Percentiles rank a stretch among this genome's conserved stretches.
phyloP scores from a whole-genome alignment of 192 early-diverging fungal genomes.

The Linnemannia hyalina region DNA sequence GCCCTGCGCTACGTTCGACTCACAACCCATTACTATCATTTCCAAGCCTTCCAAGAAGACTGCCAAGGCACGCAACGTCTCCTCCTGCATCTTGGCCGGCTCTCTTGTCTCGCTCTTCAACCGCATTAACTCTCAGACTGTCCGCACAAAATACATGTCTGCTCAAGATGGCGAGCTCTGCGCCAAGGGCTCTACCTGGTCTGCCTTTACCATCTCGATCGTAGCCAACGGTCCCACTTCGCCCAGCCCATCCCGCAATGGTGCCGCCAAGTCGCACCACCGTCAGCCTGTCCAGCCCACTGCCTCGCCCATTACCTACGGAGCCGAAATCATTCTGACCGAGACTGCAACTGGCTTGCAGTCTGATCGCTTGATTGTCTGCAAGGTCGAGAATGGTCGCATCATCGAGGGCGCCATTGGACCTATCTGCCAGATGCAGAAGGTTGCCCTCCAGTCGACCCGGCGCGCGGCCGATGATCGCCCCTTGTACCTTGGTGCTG shows the following conservation, averaged over 20 bases:
- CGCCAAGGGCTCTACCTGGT: conserved; percentile 72
- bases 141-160: conserved; percentile 87
- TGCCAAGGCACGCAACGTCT: conserved; percentile 83
- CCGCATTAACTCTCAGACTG: conserved; percentile 92
- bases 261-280: conserved; percentile 37
- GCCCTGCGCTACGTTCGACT: conserved; percentile 74
- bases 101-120: conserved; percentile 89
- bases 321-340: conserved; percentile 78
- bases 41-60: conserved; percentile 96
- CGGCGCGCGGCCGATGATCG: conserved; percentile 39
- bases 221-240: conserved; percentile 44
- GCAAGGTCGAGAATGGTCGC: conserved; percentile 83
- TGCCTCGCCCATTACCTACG: conserved; percentile 73
- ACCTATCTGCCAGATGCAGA: conserved; percentile 89
- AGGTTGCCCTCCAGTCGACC: conserved; percentile 72
- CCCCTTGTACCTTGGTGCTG: conserved; percentile 62
- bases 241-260: conserved; percentile 23
- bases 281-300: conserved; percentile 34
- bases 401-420: conserved; percentile 73
- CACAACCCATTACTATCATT: conserved; percentile 84
- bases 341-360: conserved; percentile 72
- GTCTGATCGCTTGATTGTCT: conserved; percentile 78
- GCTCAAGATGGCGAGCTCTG: conserved; percentile 68
- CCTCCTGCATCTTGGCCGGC: conserved; percentile 81
- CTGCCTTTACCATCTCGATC: conserved; percentile 68